Evolutionary conservation across 805 yeast genomes (phyloP), one percentile per base, ranked within the genome.

Genomic region (Monosporozyma aerobia): DNA sequence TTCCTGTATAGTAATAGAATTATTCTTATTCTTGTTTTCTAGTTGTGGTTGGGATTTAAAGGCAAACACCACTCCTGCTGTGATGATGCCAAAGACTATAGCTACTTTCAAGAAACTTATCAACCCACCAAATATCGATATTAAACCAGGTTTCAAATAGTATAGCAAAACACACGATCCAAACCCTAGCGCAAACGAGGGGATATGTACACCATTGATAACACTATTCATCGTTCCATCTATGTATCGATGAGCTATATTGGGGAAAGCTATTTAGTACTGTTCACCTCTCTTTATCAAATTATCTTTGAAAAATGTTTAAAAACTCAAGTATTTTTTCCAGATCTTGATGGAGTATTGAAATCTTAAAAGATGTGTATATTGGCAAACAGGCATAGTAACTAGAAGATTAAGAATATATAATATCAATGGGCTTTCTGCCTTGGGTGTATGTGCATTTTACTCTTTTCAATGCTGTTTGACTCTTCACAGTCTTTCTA

Each of bases 81-180:
- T 22, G 23, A 63, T 58, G 11, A 63, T 64, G 30, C 57, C 54
- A n/a, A 62, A 53, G 13, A 63, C 54, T 19, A 53, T 59, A 19
- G 60, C 14, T 30, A 64, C 47, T 5, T 57, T 54, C 13, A 64
- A 19, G 22, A 61, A 51, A 30, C 65, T 61, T 6, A 63, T 44
- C 10, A 66, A 50, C n/a, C 62, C 63, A 16, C 67, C 67, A n/a
- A 52, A 33, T 4, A 52, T 46, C 13, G 47, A 10, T 6, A 39
- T 14, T 11, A 52, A 19, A 3, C 55, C 52, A 2, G 55, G 55
- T 14, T 47, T 49, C 10, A 49, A 14, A 19, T 39, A 49, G 27
- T 32, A 49, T 5, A 52, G 27, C 11, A 52, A 35, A 19, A 49
- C 22, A 43, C 55, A 52, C 9, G 48, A 33, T 29, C 47, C 27